Percentiles rank a stretch among this genome's conserved stretches.
Evolutionary conservation across 2,329 filamentous ascomycete genomes (phyloP).

Genomic region (Magnaporthiopsis incrustans): DNA sequence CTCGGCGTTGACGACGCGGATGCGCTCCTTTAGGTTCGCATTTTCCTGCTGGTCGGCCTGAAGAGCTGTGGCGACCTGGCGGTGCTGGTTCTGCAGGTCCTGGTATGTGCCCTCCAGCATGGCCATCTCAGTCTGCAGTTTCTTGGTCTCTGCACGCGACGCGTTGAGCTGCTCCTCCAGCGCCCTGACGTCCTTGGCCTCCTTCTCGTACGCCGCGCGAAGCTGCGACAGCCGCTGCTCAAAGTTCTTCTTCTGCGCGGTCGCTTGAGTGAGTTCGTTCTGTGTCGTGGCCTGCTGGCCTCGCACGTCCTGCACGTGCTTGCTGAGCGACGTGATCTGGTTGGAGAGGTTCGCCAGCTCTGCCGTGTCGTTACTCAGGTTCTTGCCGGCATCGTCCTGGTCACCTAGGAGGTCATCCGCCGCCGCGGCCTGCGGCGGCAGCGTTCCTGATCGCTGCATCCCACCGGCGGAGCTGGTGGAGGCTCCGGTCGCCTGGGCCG

Average conservation of each 20-base stretch:
- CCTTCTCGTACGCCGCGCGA: slow-evolving; percentile 83
- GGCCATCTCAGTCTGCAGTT: slow-evolving; percentile 75
- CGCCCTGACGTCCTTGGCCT: slow-evolving; percentile 76
- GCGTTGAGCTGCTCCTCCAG: slow-evolving; percentile 75
- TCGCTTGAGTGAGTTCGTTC: slow-evolving; percentile 72
- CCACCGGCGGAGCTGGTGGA: slow-evolving; percentile 36
- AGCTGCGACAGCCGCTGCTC: slow-evolving; percentile 83
- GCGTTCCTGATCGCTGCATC: slow-evolving; percentile 23
- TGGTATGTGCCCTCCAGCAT: slow-evolving; percentile 73
- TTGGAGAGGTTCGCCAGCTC: slow-evolving; percentile 95
- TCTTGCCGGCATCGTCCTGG: slow-evolving; percentile 82
- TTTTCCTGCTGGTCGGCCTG: slow-evolving; percentile 90
- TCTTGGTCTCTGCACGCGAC: slow-evolving; percentile 73
- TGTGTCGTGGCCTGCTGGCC: slow-evolving; percentile 71
- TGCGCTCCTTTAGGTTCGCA: slow-evolving; percentile 74
- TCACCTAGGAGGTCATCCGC: slow-evolving; percentile 83
- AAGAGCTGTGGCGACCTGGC: slow-evolving; percentile 63
- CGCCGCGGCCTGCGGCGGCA: slow-evolving; percentile 17
- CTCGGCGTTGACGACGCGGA: slow-evolving; percentile 73
- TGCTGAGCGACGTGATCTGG: slow-evolving; percentile 83
- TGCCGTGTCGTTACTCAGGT: slow-evolving; percentile 75
- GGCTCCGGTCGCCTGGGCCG: slow-evolving; percentile 67
- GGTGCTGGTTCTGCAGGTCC: slow-evolving; percentile 76
- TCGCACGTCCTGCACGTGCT: slow-evolving; percentile 90
- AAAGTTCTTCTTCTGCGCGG: slow-evolving; percentile 84